Evolutionary conservation across 306 rosid genomes (phyloP).

Genomic region (Vicia faba): DNA sequence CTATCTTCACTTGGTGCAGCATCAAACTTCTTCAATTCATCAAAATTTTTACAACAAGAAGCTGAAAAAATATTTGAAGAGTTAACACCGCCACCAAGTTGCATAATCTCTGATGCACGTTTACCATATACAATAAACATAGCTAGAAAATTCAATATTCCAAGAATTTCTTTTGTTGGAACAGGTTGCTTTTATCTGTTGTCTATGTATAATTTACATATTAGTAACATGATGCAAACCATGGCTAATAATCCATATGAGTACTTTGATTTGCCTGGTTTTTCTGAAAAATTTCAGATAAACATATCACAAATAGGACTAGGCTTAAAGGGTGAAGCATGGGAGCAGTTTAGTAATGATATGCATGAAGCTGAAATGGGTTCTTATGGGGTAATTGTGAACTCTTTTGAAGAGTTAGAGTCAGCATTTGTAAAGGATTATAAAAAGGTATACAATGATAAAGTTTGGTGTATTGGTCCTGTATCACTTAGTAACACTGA

Average conservation of each 20-base stretch:
- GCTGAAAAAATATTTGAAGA: conserved; percentile 44
- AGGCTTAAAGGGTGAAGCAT: background rate
- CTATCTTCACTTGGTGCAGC: conserved; percentile 47
- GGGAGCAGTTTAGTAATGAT: background rate
- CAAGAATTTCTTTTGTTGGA: conserved; percentile 53
- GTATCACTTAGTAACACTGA: conserved; percentile 45
- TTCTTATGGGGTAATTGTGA: conserved; percentile 48
- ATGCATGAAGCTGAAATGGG: conserved; percentile 41
- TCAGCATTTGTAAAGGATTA: conserved; percentile 43
- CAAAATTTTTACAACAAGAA: conserved; percentile 29
- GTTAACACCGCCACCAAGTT: conserved; percentile 46
- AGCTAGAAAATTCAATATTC: conserved; percentile 47
- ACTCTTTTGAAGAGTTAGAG: conserved; percentile 70
- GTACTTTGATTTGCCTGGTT: conserved; percentile 42
- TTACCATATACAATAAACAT: conserved; percentile 56
- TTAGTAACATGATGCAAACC: conserved; percentile 15
- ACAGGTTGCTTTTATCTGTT: conserved; percentile 39
- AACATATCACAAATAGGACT: conserved; percentile 32
- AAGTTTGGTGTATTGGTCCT: conserved; percentile 66
- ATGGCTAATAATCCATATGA: conserved; percentile 32
- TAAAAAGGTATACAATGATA: conserved; percentile 42
- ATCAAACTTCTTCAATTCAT: conserved; percentile 36
- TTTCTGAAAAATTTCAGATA: conserved; percentile 50
- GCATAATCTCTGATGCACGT: conserved; percentile 58
- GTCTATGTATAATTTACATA: background rate